These are phyloP conservation scores for Lodderomyces orthopsilosis DNA, from an alignment of 1,139 yeast genomes.

Conservation along the genomic window DNA sequence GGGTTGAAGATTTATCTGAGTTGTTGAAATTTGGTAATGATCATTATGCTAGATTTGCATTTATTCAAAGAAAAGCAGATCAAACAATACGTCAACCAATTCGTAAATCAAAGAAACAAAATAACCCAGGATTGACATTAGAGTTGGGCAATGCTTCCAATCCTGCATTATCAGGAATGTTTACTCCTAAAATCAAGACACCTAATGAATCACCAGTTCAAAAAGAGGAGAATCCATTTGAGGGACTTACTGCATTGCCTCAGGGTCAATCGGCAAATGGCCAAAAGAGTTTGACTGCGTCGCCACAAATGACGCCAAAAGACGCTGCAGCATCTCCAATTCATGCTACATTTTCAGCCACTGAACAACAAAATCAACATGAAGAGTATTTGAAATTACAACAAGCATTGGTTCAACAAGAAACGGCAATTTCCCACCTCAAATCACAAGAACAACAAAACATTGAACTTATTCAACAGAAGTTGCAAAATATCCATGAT, in stretches of 20 bases:
- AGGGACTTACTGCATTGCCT: constrained; percentile 20
- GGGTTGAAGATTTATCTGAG: constrained; percentile 42
- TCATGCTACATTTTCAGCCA: constrained; percentile 6
- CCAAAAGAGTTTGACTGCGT: constrained; percentile 7
- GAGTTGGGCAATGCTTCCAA: constrained; percentile 10
- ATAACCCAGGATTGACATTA: constrained; percentile 4
- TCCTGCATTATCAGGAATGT: constrained; percentile 25
- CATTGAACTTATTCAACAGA: constrained; percentile 13
- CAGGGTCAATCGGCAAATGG: not conserved
- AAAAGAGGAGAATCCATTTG: constrained; percentile 38
- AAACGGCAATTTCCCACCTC: constrained; percentile 31
- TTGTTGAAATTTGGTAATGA: constrained; percentile 36
- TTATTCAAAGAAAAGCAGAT: constrained; percentile 20
- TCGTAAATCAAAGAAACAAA: not conserved
- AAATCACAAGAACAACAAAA: constrained; percentile 20
- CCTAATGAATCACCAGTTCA: constrained; percentile 25
- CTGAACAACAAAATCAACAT: constrained; percentile 19
- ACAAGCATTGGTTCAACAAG: constrained; percentile 38
- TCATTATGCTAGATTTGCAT: constrained; percentile 34
- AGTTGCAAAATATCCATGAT: constrained; percentile 12
- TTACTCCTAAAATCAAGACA: constrained; percentile 38
- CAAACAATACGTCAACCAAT: constrained; percentile 1
- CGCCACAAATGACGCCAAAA: constrained; percentile 18
- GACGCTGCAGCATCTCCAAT: constrained; percentile 14
- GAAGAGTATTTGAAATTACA: constrained; percentile 39